These are phyloP conservation scores for Monosporascus sp. DNA, from an alignment of 2,329 filamentous ascomycete genomes.

Conservation along the genomic window DNA sequence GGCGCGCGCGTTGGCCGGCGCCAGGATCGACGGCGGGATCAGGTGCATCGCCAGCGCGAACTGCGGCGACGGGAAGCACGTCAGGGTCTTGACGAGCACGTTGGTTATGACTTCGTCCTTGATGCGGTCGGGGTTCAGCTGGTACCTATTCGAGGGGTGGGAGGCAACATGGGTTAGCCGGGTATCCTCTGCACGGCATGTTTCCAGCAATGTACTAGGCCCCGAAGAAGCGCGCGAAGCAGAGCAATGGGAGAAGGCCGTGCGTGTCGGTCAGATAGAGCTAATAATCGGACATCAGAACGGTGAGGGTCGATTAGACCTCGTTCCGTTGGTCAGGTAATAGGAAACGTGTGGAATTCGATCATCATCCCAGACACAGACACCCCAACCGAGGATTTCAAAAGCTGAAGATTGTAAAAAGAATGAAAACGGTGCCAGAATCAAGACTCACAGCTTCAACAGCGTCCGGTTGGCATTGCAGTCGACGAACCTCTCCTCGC, in stretches of 20 bases:
- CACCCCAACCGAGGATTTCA: slow-evolving; percentile 11
- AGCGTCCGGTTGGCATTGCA: slow-evolving; percentile 95
- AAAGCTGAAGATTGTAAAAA: slow-evolving; percentile 10
- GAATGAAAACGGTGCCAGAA: slow-evolving; percentile 7
- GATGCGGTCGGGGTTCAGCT: slow-evolving; percentile 97
- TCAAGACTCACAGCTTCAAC: slow-evolving; percentile 81
- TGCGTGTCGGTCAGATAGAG: slow-evolving; percentile 60
- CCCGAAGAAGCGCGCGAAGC: not conserved
- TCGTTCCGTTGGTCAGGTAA: slow-evolving; percentile 73
- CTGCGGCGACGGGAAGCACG: slow-evolving; percentile 92
- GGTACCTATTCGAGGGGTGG: slow-evolving; percentile 61
- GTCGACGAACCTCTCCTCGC: slow-evolving; percentile 90
- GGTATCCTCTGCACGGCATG: no score
- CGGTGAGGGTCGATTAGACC: slow-evolving; percentile 49
- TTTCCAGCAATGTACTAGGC: no score
- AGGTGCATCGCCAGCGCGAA: slow-evolving; percentile 93
- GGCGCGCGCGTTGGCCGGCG: slow-evolving; percentile 50
- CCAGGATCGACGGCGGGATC: slow-evolving; percentile 76
- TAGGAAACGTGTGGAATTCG: slow-evolving; percentile 87
- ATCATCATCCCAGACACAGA: slow-evolving; percentile 59
- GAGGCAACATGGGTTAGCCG: not conserved
- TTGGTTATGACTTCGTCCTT: slow-evolving; percentile 98
- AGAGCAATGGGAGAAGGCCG: not conserved
- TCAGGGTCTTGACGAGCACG: slow-evolving; percentile 96
- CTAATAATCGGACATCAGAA: slow-evolving; percentile 69